Evolutionary conservation across 192 early-diverging fungal genomes (phyloP), one percentile per base, ranked within the genome.

Genomic region (Umbelopsis ramanniana): DNA sequence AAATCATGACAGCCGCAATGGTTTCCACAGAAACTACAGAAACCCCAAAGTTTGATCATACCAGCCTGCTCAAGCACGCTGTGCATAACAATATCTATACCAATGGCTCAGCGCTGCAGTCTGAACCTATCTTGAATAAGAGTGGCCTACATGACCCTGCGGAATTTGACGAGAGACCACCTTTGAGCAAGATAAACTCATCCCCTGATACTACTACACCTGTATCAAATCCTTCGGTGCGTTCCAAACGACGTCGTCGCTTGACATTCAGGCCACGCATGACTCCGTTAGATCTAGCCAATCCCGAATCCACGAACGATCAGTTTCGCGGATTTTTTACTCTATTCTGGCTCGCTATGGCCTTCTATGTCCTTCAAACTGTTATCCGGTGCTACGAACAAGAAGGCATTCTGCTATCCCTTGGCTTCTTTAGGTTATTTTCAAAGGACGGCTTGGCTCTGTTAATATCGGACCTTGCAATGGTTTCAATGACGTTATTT

Each of bases 291-390:
- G 79, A 81, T 71, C 26, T 73, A 22, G 54, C 75, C 4, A 72
- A 76, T 53, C 72, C 75, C 40, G 72, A 77, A 2, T 60, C 72
- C 15, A 67, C 53, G 1, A 76, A 87, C 43, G 79, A 82, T 52
- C 66, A 77, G 9, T 88, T 86, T 79, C 86, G 91, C 37, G 93
- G 93, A 21, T 94, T 94, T 77, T 91, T 92, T 76, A 90, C 88
- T 1, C 80, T 95, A 21, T 96, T 95, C 74, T 95, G 94, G 93
- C 86, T 93, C 48, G 84, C 84, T 24, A 93, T 96, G 87, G 87
- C 81, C 12, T 85, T 86, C 53, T 93, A 91, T 70, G 81, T 88
- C n/a, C 52, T 92, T 26, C 83, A 85, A 43, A 88, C 87, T 1
- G 73, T 91, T 26, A 81, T 85, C n/a, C 70, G 83, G 15, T 88